Base-by-base conservation (phyloP, 495 filamentous ascomycete species). In the Daldinia childiae region DNA sequence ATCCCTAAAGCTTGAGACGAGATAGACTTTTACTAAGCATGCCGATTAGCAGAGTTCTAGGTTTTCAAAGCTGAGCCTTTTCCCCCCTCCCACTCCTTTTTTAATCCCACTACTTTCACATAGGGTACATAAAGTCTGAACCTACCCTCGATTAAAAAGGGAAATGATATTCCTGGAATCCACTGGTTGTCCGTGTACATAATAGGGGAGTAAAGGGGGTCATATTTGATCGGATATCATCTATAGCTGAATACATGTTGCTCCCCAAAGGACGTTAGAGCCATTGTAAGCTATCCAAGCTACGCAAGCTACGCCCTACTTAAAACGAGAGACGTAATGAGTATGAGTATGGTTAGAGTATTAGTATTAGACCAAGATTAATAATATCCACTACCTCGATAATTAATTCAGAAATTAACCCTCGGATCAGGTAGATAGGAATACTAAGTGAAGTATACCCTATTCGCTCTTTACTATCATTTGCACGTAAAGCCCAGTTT, bases 41-140 rank as follows among this genome's bases (percentile, higher is more conserved):
- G 24, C 38, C 54, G 12, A 41, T 64, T 11, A 17, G 21, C 6
- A 32, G 5, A 17, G 4, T 48, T 54, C 45, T 70, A 70, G 68
- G 68, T 57, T 69, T 69, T 59, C 9, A 27, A 21, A 29, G 14
- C 15, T 19, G 26, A 56, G 43, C 34, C 4, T 64, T 7, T 14
- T 12, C n/a, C 55, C n/a, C 30, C 8, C n/a, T 32, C n/a, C 30
- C 8, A 11, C 32, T 6, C 17, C 19, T 21, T 57, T 36, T 30
- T 24, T 24, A 3, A 12, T 24, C 7, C 19, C n/a, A 27, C 17
- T 19, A 38, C 19, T n/a, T 6, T 26, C 55, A 26, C 21, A 38
- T 48, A 17, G 55, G 32, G 14, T 7, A n/a, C n/a, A n/a, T n/a
- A n/a, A n/a, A n/a, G n/a, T n/a, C n/a, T 36, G 2, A 4, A 36